Evolutionary conservation across 768 basidiomycete species (phyloP), one percentile per base, ranked within the genome.

Genomic region (Mycena belliarum): DNA sequence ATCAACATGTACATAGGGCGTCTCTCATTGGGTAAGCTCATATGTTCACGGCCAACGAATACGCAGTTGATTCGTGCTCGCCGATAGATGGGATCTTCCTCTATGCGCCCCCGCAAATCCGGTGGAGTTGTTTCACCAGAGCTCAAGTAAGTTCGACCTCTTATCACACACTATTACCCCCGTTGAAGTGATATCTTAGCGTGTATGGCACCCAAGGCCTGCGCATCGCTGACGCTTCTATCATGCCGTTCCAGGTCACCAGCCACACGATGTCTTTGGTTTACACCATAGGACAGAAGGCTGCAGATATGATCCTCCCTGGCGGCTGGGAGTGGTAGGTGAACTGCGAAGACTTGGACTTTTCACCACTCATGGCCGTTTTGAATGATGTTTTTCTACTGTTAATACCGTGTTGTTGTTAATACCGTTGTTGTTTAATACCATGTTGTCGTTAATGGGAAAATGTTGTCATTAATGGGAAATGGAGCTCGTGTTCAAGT

Each of bases 121-220:
- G 59, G 59, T n/a, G 69, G 69, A 8, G 70, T 71, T 14, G 70
- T 71, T 32, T 62, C 66, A 18, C 26, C 59, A 42, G 29, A 55
- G 24, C 56, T 68, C 1, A 57, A 58, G 56, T 57, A 29, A 1
- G 49, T 46, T 8, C 8, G 29, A 6, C 25, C 43, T n/a, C 15
- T 18, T 25, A 33, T 15, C 9, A 20, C 20, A 35, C 33, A 8
- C 7, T 32, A 24, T 4, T 14, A 9, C 29, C 4, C 1, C 26
- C 4, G 20, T 44, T 57, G 10, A 57, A 24, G 6, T 18, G 12
- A 12, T 10, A 32, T 15, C 32, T 44, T 18, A 57, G 56, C 52
- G 78, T 80, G 0, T 79, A 79, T 48, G 78, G 76, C 0, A 77
- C 76, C 14, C 61, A 63, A 25, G 77, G 76, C 42, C 28, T 80